Conservation (phyloP, 768 basidiomycete genomes). For the Phylloporus scabripes region DNA sequence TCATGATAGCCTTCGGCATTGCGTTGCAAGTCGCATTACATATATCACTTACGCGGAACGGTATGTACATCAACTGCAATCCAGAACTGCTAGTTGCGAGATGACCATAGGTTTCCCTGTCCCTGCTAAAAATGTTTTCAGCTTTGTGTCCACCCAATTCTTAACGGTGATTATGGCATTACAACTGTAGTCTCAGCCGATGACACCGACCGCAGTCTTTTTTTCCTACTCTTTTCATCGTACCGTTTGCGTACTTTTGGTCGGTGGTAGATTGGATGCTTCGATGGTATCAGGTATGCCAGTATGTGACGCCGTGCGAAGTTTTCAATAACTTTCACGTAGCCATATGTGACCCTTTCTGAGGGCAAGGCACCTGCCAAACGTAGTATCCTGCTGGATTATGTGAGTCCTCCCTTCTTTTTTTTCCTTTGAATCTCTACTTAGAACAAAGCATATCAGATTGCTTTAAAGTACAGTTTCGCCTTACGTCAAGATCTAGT, state of each 20-base stretch:
- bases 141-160: conserved; percentile 41
- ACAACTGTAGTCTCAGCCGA: neutral
- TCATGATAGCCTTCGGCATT: conserved; percentile 35
- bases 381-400: conserved; percentile 60
- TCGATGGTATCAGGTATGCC: conserved; percentile 52
- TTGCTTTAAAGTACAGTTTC: conserved; percentile 37
- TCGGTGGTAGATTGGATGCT: conserved; percentile 49
- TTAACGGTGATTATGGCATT: conserved; percentile 35
- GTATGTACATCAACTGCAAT: neutral
- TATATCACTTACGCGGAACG: conserved; percentile 19
- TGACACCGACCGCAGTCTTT: conserved; percentile 40
- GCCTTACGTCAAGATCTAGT: neutral
- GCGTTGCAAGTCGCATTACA: conserved; percentile 9
- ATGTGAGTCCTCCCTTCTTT: conserved; percentile 36
- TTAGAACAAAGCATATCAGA: conserved; percentile 26
- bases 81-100: neutral
- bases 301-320: neutral
- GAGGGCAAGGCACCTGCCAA: conserved; percentile 49
- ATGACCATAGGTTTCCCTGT: conserved; percentile 47
- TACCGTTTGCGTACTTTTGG: conserved; percentile 49
- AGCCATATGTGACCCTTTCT: conserved; percentile 61
- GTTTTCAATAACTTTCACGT: conserved; percentile 4
- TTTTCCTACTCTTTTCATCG: conserved; percentile 47
- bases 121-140: conserved; percentile 44
- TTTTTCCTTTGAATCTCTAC: neutral